Conservation (phyloP, 108 stramenopile genomes). For the Heterococcus sp. region DNA sequence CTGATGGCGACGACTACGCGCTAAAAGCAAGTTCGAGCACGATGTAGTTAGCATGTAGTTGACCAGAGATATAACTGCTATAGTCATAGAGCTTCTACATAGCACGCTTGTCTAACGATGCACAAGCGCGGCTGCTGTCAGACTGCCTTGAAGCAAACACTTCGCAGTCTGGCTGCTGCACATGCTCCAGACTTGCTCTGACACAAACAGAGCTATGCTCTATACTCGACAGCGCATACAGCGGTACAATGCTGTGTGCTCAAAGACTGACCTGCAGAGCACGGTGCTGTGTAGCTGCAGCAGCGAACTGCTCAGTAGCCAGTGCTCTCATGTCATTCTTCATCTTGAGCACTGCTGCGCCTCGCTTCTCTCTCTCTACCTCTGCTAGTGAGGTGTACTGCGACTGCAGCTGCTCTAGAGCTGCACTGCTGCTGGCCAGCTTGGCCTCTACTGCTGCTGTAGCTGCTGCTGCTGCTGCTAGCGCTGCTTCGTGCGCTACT, state of each 20-base stretch:
- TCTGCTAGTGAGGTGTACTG: slow-evolving; percentile 5
- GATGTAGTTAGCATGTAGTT: too few relatives aligned
- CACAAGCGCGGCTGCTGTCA: too few relatives aligned
- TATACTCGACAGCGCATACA: background rate
- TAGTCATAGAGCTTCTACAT: too few relatives aligned
- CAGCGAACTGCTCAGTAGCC: slow-evolving; percentile 16
- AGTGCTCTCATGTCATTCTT: slow-evolving; percentile 39
- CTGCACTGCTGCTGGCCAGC: background rate
- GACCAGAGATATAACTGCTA: too few relatives aligned
- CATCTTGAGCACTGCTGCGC: slow-evolving; percentile 29
- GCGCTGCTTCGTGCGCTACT: background rate
- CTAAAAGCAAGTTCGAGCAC: too few relatives aligned
- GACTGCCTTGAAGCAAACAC: too few relatives aligned
- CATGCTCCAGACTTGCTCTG: background rate
- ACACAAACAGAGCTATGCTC: background rate
- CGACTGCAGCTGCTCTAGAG: slow-evolving; percentile 1
- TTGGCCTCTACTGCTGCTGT: background rate
- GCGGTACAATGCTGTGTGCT: background rate
- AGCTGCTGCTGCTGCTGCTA: background rate
- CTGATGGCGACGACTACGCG: too few relatives aligned
- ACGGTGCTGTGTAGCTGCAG: slow-evolving; percentile 14
- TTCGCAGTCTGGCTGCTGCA: background rate
- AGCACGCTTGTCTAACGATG: too few relatives aligned
- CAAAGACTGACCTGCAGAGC: slow-evolving; percentile 2
- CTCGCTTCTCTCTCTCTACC: slow-evolving; percentile 20